Evolutionary conservation across 306 rosid genomes (phyloP).

Genomic region (Carpinus fangiana): DNA sequence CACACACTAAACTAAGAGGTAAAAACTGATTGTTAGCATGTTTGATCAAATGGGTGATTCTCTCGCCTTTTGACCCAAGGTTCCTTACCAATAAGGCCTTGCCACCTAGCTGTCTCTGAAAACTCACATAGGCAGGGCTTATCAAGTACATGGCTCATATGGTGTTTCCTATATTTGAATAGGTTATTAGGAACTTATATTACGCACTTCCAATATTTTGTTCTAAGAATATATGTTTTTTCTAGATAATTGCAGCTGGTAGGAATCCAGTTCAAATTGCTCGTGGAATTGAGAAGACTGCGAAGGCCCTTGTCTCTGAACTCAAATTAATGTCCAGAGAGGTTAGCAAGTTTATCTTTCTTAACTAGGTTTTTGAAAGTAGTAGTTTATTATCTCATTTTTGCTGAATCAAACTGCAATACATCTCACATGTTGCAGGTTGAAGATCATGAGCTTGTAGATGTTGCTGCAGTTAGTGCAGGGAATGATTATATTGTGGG

Average conservation of each 20-base stretch:
- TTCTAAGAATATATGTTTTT: slow-evolving; percentile 13
- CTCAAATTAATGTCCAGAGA: slow-evolving; percentile 76
- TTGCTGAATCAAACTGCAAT: slow-evolving; percentile 20
- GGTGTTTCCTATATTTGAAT: neutral
- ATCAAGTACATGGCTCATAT: neutral
- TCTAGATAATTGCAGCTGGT: slow-evolving; percentile 84
- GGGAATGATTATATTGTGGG: slow-evolving; percentile 84
- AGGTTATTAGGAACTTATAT: neutral
- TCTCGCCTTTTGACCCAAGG: neutral
- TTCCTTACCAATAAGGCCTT: neutral
- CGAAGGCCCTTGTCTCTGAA: slow-evolving; percentile 76
- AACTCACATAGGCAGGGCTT: neutral
- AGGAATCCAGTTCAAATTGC: slow-evolving; percentile 90
- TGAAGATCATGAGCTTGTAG: slow-evolving; percentile 73
- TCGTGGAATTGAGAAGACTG: slow-evolving; percentile 89
- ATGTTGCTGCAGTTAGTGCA: slow-evolving; percentile 91
- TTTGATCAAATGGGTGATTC: too few relatives aligned
- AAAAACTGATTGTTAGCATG: too few relatives aligned
- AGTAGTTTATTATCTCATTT: slow-evolving; percentile 24
- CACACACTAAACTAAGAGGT: too few relatives aligned
- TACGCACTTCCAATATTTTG: neutral
- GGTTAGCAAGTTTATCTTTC: slow-evolving; percentile 38
- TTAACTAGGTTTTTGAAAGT: slow-evolving; percentile 3
- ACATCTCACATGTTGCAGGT: slow-evolving; percentile 49
- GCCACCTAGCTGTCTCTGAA: neutral